phyloP scores from a whole-genome alignment of 2,329 filamentous ascomycete genomes.

The Colletotrichum sp. region DNA sequence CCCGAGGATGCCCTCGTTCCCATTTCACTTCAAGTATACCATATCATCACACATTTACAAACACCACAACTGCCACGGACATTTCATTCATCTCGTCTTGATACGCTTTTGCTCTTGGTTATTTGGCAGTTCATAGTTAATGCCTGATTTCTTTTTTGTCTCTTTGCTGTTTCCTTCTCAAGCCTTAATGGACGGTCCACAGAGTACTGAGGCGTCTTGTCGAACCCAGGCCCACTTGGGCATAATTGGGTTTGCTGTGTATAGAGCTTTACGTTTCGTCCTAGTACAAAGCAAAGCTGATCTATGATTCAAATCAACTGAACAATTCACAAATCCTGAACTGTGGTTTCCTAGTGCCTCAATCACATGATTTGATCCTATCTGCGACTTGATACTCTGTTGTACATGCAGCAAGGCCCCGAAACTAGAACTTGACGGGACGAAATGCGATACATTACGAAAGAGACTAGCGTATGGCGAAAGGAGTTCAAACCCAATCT shows the following conservation, averaged over 20 bases:
- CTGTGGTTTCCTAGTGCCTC: neutral
- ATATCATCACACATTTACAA: conserved; percentile 1
- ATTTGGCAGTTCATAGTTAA: conserved; percentile 1
- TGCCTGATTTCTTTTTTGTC: neutral
- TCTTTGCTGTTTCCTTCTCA: neutral
- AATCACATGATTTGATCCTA: neutral
- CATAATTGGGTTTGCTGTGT: neutral
- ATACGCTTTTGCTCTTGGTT: neutral
- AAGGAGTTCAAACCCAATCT: neutral
- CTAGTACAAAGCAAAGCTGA: conserved; percentile 11
- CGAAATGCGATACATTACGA: neutral
- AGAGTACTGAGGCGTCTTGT: neutral
- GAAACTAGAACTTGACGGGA: neutral
- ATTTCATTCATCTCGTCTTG: neutral
- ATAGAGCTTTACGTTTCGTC: conserved; percentile 4
- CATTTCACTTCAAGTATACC: conserved; percentile 19
- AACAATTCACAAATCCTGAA: neutral
- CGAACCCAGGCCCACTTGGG: neutral
- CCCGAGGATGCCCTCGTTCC: conserved; percentile 10
- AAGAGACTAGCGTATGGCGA: neutral
- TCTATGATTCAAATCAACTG: neutral
- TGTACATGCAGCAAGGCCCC: no score
- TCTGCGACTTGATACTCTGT: neutral
- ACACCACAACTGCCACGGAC: neutral
- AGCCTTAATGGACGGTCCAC: conserved; percentile 6